These are phyloP conservation scores for Starmerella etchellsii DNA, from an alignment of 805 yeast species.

Conservation along the genomic window DNA sequence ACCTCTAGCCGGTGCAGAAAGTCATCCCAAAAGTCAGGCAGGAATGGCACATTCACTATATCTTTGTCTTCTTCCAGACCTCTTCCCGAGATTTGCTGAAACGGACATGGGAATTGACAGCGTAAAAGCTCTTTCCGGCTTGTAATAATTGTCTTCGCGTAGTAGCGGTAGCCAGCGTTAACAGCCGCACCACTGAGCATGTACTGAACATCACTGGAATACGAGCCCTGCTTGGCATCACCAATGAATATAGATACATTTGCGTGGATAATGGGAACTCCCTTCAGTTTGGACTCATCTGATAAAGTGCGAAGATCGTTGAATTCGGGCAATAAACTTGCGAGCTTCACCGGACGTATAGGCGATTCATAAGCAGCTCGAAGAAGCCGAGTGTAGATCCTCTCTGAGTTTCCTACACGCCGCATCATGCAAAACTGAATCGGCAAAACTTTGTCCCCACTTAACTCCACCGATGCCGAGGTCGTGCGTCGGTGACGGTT, in stretches of 20 bases:
- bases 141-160: slow-evolving; percentile 23
- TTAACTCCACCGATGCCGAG: slow-evolving; percentile 19
- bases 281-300: slow-evolving; percentile 11
- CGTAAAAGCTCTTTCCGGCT: slow-evolving; percentile 24
- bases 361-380: slow-evolving; percentile 29
- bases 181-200: slow-evolving; percentile 9
- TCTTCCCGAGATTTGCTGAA: slow-evolving; percentile 13
- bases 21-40: slow-evolving; percentile 31
- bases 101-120: slow-evolving; percentile 15
- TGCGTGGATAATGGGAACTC: slow-evolving; percentile 25
- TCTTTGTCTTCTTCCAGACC: slow-evolving; percentile 23
- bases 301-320: slow-evolving; percentile 20
- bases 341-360: slow-evolving; percentile 21
- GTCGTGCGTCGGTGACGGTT: slow-evolving; percentile 20
- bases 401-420: slow-evolving; percentile 11
- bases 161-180: slow-evolving; percentile 14
- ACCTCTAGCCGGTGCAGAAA: slow-evolving; percentile 25
- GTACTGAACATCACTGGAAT: slow-evolving; percentile 20
- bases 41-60: slow-evolving; percentile 27
- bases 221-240: slow-evolving; percentile 2
- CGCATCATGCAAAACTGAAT: slow-evolving; percentile 21
- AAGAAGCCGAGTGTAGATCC: slow-evolving; percentile 24
- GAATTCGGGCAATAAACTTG: slow-evolving; percentile 22
- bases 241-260: slow-evolving; percentile 21
- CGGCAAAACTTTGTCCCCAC: slow-evolving; percentile 21